A percentile compares a stretch with the other conserved stretches of the same genome.
Evolutionary conservation across 176 grass and related monocot species (phyloP).

Genomic region (Musa acuminata): DNA sequence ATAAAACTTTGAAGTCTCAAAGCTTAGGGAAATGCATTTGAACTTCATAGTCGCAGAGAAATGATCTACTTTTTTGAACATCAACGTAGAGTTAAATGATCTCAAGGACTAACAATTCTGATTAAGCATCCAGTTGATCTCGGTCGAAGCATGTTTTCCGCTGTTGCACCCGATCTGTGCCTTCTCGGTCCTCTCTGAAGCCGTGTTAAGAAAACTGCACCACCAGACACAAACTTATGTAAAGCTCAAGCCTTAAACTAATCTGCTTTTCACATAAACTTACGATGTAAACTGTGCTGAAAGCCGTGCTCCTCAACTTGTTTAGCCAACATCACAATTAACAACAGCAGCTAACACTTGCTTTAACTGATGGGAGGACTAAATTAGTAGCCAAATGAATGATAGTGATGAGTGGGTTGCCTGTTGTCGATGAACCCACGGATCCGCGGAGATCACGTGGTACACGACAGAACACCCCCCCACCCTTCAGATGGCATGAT

Average conservation of each 20-base stretch:
- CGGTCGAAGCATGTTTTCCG: no score
- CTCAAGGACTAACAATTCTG: not conserved
- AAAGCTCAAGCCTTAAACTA: no score
- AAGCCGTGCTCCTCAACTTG: not conserved
- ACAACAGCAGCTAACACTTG: not conserved
- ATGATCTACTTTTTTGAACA: not conserved
- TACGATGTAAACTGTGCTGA: not conserved
- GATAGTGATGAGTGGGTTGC: not conserved
- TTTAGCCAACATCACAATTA: not conserved
- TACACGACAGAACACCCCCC: no score
- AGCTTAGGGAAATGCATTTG: no score
- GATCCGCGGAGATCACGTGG: no score
- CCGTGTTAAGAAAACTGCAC: not conserved
- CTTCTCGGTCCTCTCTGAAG: not conserved
- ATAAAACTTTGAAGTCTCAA: no score
- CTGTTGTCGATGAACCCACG: not conserved
- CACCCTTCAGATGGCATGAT: not conserved
- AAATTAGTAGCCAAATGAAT: not conserved
- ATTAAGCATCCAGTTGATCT: no score
- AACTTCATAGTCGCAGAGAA: not conserved
- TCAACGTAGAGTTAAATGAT: not conserved
- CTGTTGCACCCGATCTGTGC: not conserved
- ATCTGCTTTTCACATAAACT: no score
- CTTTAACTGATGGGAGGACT: not conserved
- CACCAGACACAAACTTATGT: no score